A percentile compares a stretch with the other conserved stretches of the same genome.
These are phyloP conservation scores for Physocladia obscura DNA, from an alignment of 192 early-diverging fungal genomes.

Conservation along the genomic window DNA sequence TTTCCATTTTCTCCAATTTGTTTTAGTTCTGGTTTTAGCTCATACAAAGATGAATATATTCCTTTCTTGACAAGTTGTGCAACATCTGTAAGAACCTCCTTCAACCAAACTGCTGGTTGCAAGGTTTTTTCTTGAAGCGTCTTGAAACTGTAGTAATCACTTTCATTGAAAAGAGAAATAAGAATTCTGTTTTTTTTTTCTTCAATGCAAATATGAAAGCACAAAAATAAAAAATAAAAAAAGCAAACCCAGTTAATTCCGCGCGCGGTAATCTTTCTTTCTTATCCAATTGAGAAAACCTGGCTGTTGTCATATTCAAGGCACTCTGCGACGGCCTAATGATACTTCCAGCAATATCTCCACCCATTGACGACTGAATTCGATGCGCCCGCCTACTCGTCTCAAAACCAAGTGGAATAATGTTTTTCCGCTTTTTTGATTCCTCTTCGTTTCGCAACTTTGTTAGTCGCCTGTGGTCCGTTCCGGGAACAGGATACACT, in stretches of 20 bases:
- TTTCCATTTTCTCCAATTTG: neutral
- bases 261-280: conserved; percentile 79
- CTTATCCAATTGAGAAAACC: conserved; percentile 49
- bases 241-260: conserved; percentile 71
- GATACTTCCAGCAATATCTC: neutral
- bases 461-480: neutral
- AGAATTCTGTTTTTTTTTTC: conserved; percentile 44
- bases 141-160: conserved; percentile 84
- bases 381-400: neutral
- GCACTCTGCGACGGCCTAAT: neutral
- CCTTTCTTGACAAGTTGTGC: conserved; percentile 5
- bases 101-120: neutral
- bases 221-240: neutral
- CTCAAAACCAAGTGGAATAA: neutral
- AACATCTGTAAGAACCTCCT: neutral
- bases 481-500: conserved; percentile 15
- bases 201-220: neutral
- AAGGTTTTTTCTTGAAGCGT: conserved; percentile 65
- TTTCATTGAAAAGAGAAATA: conserved; percentile 76
- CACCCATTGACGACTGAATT: neutral
- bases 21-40: conserved; percentile 8
- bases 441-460: conserved; percentile 4
- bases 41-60: neutral
- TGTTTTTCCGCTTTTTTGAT: neutral
- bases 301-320: neutral